Evolutionary conservation across 2,329 filamentous ascomycete species (phyloP).

Genomic region (Penicillium sp.): DNA sequence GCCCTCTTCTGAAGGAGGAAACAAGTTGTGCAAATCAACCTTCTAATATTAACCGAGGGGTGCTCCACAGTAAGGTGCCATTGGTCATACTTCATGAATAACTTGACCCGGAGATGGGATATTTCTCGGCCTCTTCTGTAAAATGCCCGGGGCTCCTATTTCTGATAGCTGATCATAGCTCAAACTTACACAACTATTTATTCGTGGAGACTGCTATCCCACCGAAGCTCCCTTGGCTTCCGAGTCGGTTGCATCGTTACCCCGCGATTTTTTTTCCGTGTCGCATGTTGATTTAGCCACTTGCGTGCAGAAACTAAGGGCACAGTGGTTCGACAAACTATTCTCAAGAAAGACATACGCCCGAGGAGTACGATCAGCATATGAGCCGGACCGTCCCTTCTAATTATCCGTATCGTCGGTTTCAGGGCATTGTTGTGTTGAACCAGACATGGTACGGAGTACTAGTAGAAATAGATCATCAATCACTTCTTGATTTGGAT

Average conservation of each 20-base stretch:
- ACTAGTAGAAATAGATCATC: neutral
- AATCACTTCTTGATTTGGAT: neutral
- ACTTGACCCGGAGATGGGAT: neutral
- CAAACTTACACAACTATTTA: neutral
- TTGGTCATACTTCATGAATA: neutral
- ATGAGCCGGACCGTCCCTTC: neutral
- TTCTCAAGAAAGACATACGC: neutral
- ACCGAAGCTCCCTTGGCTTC: neutral
- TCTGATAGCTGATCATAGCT: neutral
- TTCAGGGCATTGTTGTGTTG: neutral
- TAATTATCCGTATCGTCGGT: neutral
- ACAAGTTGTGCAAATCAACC: neutral
- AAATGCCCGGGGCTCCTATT: neutral
- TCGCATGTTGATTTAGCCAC: neutral
- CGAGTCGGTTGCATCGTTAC: neutral
- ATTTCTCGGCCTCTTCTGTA: neutral
- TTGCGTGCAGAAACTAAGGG: neutral
- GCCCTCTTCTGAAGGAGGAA: neutral
- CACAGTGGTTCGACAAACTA: neutral
- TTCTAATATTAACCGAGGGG: neutral
- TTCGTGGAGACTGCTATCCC: neutral
- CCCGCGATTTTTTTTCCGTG: neutral
- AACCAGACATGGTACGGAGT: neutral
- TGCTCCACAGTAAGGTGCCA: neutral
- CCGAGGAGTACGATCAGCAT: neutral